Conservation (phyloP, 768 basidiomycete genomes). For the Scleroderma bovista region DNA sequence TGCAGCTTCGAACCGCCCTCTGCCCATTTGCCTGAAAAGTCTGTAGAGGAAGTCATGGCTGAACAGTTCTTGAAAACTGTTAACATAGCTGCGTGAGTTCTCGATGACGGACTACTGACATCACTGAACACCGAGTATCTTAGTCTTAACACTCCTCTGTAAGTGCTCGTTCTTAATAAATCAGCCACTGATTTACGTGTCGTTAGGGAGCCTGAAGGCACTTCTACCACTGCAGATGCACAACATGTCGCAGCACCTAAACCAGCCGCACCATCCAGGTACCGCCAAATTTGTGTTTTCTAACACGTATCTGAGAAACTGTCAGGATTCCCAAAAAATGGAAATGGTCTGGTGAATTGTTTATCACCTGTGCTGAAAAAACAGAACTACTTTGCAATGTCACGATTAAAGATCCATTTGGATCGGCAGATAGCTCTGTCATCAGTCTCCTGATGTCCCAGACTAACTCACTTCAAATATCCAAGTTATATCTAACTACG, state of each 20-base stretch:
- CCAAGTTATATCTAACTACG: slow-evolving; percentile 42
- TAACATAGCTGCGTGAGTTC: slow-evolving; percentile 21
- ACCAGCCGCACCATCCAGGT: slow-evolving; percentile 17
- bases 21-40: slow-evolving; percentile 14
- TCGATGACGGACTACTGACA: neutral
- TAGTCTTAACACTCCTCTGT: slow-evolving; percentile 24
- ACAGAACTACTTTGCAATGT: slow-evolving; percentile 46
- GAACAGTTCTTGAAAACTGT: slow-evolving; percentile 24
- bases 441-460: slow-evolving; percentile 44
- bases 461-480: slow-evolving; percentile 38
- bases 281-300: slow-evolving; percentile 7
- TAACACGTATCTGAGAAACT: slow-evolving; percentile 3
- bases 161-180: slow-evolving; percentile 1
- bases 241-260: slow-evolving; percentile 9
- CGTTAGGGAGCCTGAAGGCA: slow-evolving; percentile 13
- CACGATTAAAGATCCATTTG: slow-evolving; percentile 40
- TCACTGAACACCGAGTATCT: neutral
- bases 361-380: slow-evolving; percentile 32
- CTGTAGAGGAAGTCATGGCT: slow-evolving; percentile 14
- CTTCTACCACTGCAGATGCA: slow-evolving; percentile 3
- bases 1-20: slow-evolving; percentile 4
- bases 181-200: neutral
- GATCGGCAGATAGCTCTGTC: slow-evolving; percentile 38
- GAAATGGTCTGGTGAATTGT: slow-evolving; percentile 60
- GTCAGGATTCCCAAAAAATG: slow-evolving; percentile 54